Evolutionary conservation across 2,329 filamentous ascomycete genomes (phyloP), one percentile per base, ranked within the genome.

Genomic region (Graphiopsis chlorocephala): DNA sequence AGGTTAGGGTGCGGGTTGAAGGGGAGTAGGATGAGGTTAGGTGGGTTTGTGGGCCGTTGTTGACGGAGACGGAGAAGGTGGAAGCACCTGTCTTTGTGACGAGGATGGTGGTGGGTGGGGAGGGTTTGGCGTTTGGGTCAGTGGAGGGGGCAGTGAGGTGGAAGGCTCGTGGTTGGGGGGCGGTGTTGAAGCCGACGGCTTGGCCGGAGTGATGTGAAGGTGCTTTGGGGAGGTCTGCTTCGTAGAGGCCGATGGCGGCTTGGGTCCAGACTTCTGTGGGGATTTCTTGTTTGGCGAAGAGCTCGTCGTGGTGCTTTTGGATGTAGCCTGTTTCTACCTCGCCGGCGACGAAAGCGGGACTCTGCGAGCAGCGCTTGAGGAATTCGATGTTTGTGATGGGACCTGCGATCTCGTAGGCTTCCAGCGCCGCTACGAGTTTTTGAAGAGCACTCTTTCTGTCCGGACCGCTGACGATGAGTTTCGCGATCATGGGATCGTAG

Each of bases 401-500:
- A 0, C 95, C 95, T 2, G 94, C 95, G 12, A 99, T 88, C 78
- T 99, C 92, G 74, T 98, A 99, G 56, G 92, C 85, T 69, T 92
- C 89, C 12, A 99, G 81, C 0, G 95, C 93, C 4, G 88, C 82
- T 42, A 88, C 87, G 65, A 99, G 83, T 77, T 92, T 96, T 65
- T 91, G 88, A 58, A 99, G 89, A 3, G 93, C 92, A 28, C 90
- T 89, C 74, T 90, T 86, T 66, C 95, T 86, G 64, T 90, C 90
- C 17, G 87, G 85, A 0, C 91, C 95, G 65, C 91, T 87, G 6
- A 98, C 92, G 71, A 99, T 99, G 61, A 99, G 85, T 80, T 99
- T 99, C 52, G 95, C 92, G 70, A 99, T 97, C 95, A 99, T 99
- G 29, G 95, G 95, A 72, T 99, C 95, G 77, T 99, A 99, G 63